Evolutionary conservation across 331 rosid genomes (phyloP).

Genomic region (Ulmus americana): DNA sequence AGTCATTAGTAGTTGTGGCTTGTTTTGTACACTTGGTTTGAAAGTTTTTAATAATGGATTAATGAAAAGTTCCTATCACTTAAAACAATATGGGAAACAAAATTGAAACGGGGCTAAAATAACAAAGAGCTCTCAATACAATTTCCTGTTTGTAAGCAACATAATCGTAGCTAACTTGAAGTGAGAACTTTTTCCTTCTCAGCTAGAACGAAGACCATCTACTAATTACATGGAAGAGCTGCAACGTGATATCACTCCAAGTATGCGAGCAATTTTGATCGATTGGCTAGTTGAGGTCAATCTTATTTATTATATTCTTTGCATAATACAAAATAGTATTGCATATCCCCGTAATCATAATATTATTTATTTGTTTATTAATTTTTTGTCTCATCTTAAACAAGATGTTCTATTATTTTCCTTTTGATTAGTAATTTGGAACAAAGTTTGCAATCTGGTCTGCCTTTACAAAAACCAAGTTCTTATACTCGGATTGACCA

Average conservation of each 20-base stretch:
- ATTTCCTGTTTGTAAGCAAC: not conserved
- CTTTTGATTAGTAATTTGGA: too few species aligned
- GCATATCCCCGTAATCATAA: not conserved
- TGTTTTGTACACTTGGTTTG: not conserved
- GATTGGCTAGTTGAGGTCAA: constrained; percentile 98
- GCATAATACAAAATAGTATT: not conserved
- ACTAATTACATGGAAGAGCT: constrained; percentile 58
- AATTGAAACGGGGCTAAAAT: not conserved
- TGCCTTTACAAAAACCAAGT: too few species aligned
- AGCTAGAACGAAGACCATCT: constrained; percentile 63
- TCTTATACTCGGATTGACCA: too few species aligned
- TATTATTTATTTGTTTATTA: too few species aligned
- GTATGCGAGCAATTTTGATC: constrained; percentile 72
- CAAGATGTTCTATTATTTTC: too few species aligned
- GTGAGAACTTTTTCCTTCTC: constrained; percentile 19
- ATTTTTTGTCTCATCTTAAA: too few species aligned
- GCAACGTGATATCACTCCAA: constrained; percentile 67
- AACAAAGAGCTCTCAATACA: not conserved
- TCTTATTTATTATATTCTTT: constrained; percentile 7
- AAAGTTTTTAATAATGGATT: not conserved
- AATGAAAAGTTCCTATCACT: too few species aligned
- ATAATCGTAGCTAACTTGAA: constrained; percentile 14
- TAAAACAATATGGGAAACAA: not conserved
- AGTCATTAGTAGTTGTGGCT: constrained; percentile 4
- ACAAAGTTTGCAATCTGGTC: too few species aligned